Conservation (phyloP, 2,329 filamentous ascomycete genomes). For the Pseudocercospora vitis region DNA sequence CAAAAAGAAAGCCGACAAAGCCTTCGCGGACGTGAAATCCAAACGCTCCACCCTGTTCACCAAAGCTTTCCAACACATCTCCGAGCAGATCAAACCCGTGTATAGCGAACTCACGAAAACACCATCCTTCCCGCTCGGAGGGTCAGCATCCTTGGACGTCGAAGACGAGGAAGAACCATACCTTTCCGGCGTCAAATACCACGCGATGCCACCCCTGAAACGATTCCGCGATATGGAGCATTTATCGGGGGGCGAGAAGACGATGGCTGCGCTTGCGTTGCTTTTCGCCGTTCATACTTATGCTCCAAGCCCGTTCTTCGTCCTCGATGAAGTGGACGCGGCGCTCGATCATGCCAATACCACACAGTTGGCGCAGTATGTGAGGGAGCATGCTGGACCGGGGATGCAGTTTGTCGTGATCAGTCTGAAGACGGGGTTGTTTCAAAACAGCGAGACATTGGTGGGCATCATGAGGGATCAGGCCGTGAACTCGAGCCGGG, state of each 20-base stretch:
- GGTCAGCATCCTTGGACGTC: constrained; percentile 83
- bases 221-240: constrained; percentile 99
- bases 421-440: constrained; percentile 89
- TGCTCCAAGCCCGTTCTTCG: constrained; percentile 94
- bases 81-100: constrained; percentile 87
- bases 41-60: constrained; percentile 89
- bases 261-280: constrained; percentile 94
- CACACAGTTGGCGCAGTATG: constrained; percentile 93
- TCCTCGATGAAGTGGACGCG: constrained; percentile 95
- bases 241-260: constrained; percentile 95
- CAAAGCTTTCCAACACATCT: constrained; percentile 91
- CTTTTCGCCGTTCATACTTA: constrained; percentile 96
- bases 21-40: constrained; percentile 78
- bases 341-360: constrained; percentile 98
- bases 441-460: constrained; percentile 93
- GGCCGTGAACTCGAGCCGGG: constrained; percentile 84
- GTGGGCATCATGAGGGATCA: constrained; percentile 97
- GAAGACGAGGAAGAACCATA: constrained; percentile 97
- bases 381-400: constrained; percentile 86
- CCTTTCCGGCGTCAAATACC: constrained; percentile 93
- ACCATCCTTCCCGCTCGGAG: constrained; percentile 88
- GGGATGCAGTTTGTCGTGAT: constrained; percentile 99
- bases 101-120: constrained; percentile 95
- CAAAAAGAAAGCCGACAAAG: constrained; percentile 73
- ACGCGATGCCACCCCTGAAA: constrained; percentile 97